These are phyloP conservation scores for Hymenoscyphus linearis DNA, from an alignment of 2,329 filamentous ascomycete species.

Conservation along the genomic window DNA sequence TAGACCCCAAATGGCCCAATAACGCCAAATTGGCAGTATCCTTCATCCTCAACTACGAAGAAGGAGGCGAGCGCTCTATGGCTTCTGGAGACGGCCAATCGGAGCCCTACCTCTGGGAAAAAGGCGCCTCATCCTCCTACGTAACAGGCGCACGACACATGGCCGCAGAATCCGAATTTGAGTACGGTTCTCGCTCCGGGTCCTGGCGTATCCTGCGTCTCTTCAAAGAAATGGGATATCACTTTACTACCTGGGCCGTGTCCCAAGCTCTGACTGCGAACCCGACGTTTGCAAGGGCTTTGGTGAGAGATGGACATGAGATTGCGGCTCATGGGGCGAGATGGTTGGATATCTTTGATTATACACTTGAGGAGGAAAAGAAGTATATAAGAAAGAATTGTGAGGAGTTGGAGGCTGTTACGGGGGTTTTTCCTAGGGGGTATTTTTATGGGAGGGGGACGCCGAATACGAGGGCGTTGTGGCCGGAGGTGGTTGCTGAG, in stretches of 20 bases:
- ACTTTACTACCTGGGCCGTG: slow-evolving; percentile 37
- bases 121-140: slow-evolving; percentile 23
- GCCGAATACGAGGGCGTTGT: slow-evolving; percentile 39
- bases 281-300: slow-evolving; percentile 36
- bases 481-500: slow-evolving; percentile 45
- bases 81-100: slow-evolving; percentile 22
- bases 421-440: slow-evolving; percentile 31
- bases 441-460: slow-evolving; percentile 34
- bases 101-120: slow-evolving; percentile 35
- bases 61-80: slow-evolving; percentile 21
- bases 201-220: slow-evolving; percentile 37
- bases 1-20: slow-evolving; percentile 31
- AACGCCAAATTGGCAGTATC: slow-evolving; percentile 28
- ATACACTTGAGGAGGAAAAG: slow-evolving; percentile 33
- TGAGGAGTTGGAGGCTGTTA: slow-evolving; percentile 30
- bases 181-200: slow-evolving; percentile 32
- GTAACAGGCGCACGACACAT: slow-evolving; percentile 20
- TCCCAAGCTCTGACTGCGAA: slow-evolving; percentile 36
- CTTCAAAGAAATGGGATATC: slow-evolving; percentile 37
- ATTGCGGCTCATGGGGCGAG: slow-evolving; percentile 38
- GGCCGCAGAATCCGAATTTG: slow-evolving; percentile 30
- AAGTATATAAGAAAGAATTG: slow-evolving; percentile 34
- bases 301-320: slow-evolving; percentile 37
- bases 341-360: slow-evolving; percentile 38
- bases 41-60: slow-evolving; percentile 24